These are phyloP conservation scores for Volvox reticuliferus DNA, from an alignment of 139 green algal genomes.

Conservation along the genomic window DNA sequence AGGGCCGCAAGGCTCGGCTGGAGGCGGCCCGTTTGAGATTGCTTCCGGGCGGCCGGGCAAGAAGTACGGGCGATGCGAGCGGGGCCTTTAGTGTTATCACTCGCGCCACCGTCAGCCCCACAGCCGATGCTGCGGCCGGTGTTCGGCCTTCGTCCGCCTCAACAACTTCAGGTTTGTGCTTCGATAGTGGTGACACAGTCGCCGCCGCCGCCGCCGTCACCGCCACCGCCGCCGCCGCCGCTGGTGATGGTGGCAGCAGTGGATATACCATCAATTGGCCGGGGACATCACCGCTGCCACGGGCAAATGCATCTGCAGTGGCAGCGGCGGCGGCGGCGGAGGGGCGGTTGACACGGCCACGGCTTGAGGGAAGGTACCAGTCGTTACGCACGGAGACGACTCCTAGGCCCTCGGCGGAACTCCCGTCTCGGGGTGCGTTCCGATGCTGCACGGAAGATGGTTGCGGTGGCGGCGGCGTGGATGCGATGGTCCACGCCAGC, in stretches of 20 bases:
- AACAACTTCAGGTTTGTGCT: background rate
- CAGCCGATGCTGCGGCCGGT: background rate
- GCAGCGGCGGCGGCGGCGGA: background rate
- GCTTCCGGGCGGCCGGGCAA: too few relatives aligned
- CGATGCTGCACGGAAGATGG: background rate
- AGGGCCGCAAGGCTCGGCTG: background rate
- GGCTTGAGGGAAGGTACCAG: slow-evolving; percentile 3
- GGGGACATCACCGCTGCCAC: background rate
- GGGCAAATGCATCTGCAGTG: background rate
- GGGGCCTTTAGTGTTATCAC: background rate
- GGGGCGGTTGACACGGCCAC: background rate
- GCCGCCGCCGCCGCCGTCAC: background rate
- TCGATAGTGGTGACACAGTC: background rate
- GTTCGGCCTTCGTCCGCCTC: background rate
- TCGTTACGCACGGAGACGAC: background rate
- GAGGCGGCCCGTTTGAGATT: background rate
- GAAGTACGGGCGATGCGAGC: background rate
- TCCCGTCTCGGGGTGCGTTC: background rate
- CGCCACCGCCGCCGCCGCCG: background rate
- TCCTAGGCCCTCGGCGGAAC: background rate
- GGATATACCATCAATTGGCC: background rate
- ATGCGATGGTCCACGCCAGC: background rate
- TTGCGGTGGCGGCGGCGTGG: background rate
- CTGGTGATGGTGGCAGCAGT: background rate
- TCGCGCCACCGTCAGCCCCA: background rate